Conservation (phyloP, 805 yeast genomes). For the Grigorovia humatica region DNA sequence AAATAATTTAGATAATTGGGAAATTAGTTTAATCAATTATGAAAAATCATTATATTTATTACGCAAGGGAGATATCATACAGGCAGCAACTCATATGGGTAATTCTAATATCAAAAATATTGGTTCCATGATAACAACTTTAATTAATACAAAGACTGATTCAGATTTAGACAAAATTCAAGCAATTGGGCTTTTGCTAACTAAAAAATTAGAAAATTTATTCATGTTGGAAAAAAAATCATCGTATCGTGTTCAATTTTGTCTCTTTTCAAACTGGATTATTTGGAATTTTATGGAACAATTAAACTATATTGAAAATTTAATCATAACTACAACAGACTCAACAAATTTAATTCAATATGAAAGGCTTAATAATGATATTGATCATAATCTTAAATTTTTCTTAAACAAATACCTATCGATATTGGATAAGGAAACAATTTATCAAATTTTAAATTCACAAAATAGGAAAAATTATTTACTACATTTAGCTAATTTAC, state of each 20-base stretch:
- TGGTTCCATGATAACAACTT: conserved; percentile 33
- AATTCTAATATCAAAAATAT: conserved; percentile 48
- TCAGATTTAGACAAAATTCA: background rate
- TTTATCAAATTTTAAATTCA: conserved; percentile 59
- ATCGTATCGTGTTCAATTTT: background rate
- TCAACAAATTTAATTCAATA: background rate
- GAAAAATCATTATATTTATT: conserved; percentile 44
- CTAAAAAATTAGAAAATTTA: conserved; percentile 31
- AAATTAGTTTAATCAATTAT: conserved; percentile 40
- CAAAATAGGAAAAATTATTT: conserved; percentile 58
- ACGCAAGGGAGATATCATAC: conserved; percentile 19
- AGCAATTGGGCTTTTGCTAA: conserved; percentile 31
- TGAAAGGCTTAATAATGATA: background rate
- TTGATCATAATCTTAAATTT: background rate
- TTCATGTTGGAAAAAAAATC: conserved; percentile 10
- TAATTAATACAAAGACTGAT: conserved; percentile 9
- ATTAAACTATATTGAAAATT: background rate
- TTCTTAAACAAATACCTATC: background rate
- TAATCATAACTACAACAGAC: background rate
- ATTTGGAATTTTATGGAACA: background rate
- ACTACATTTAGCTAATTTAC: conserved; percentile 53
- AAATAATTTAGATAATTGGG: conserved; percentile 26
- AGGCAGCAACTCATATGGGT: conserved; percentile 54
- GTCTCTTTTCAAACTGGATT: conserved; percentile 1
- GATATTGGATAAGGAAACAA: conserved; percentile 51